Conservation (phyloP, 2,329 filamentous ascomycete genomes). For the Apiospora kogelbergensis region DNA sequence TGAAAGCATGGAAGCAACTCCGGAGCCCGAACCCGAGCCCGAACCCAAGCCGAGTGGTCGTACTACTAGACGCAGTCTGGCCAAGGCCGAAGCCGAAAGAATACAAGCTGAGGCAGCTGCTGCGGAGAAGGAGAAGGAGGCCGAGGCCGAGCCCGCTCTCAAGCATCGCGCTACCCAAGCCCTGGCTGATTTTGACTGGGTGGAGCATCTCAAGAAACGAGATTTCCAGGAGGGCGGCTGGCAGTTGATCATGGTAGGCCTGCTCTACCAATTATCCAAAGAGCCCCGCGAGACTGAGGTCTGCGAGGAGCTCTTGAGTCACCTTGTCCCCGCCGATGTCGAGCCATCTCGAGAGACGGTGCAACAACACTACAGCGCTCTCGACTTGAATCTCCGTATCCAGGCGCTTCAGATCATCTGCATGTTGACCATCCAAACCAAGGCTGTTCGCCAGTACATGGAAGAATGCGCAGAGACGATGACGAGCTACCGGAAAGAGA, state of each 20-base stretch:
- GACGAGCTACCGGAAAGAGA: conserved; percentile 92
- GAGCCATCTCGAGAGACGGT: conserved; percentile 78
- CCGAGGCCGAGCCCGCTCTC: conserved; percentile 46
- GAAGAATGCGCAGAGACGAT: conserved; percentile 91
- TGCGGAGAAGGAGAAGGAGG: conserved; percentile 26
- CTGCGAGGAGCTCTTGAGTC: conserved; percentile 77
- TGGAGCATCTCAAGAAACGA: conserved; percentile 77
- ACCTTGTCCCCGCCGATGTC: conserved; percentile 76
- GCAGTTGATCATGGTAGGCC: conserved; percentile 84
- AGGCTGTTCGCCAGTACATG: conserved; percentile 82
- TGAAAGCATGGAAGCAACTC: conserved; percentile 46
- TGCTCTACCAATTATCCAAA: conserved; percentile 82
- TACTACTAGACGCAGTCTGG: conserved; percentile 82
- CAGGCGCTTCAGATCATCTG: conserved; percentile 82
- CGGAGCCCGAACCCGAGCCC: conserved; percentile 69
- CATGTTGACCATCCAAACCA: conserved; percentile 82
- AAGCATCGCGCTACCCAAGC: conserved; percentile 75
- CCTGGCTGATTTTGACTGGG: conserved; percentile 75
- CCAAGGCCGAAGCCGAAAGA: conserved; percentile 74
- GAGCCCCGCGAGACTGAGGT: conserved; percentile 65
- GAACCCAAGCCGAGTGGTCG: conserved; percentile 65
- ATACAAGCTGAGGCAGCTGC: conserved; percentile 46
- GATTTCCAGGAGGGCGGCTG: conserved; percentile 88
- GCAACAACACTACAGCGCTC: conserved; percentile 65
- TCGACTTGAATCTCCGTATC: conserved; percentile 83